phyloP scores from a whole-genome alignment of 176 grass and related monocot genomes.

The Aechmea fasciata region DNA sequence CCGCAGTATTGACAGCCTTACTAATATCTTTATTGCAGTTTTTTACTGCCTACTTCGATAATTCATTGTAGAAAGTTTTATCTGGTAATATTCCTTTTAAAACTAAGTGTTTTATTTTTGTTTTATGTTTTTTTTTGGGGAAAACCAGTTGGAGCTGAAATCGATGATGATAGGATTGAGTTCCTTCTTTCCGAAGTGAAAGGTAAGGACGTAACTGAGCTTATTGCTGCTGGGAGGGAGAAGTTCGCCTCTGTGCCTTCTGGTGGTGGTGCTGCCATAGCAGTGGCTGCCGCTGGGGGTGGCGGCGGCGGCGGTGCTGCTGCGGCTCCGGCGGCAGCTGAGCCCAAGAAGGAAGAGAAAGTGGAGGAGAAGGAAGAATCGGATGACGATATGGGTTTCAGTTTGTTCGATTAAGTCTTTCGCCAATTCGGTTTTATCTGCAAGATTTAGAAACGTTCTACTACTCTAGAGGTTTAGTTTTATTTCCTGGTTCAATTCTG shows the following conservation, averaged over 20 bases:
- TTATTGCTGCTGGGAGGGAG: constrained; percentile 16
- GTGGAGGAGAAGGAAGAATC: constrained; percentile 17
- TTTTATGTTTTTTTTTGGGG: not conserved
- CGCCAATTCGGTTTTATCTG: not conserved
- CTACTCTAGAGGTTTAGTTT: not conserved
- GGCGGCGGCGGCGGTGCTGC: not conserved
- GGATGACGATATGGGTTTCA: constrained; percentile 21
- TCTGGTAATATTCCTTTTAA: not conserved
- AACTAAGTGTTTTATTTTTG: not conserved
- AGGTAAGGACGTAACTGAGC: constrained; percentile 19
- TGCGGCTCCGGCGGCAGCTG: constrained; percentile 6
- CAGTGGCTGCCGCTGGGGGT: constrained; percentile 1
- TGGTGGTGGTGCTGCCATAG: constrained; percentile 10
- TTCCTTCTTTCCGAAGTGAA: constrained; percentile 5
- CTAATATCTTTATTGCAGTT: no score
- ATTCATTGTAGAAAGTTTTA: not conserved
- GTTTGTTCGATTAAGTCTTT: constrained; percentile 12
- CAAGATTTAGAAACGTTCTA: not conserved
- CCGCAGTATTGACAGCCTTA: no score
- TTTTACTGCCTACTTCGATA: no score
- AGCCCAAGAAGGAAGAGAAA: constrained; percentile 17
- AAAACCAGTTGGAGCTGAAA: constrained; percentile 14
- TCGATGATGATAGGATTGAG: constrained; percentile 9
- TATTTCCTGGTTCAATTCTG: not conserved
- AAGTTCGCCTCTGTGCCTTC: constrained; percentile 27